Evolutionary conservation across 306 rosid genomes (phyloP), one percentile per base, ranked within the genome.

Genomic region (Crotalaria pallida): DNA sequence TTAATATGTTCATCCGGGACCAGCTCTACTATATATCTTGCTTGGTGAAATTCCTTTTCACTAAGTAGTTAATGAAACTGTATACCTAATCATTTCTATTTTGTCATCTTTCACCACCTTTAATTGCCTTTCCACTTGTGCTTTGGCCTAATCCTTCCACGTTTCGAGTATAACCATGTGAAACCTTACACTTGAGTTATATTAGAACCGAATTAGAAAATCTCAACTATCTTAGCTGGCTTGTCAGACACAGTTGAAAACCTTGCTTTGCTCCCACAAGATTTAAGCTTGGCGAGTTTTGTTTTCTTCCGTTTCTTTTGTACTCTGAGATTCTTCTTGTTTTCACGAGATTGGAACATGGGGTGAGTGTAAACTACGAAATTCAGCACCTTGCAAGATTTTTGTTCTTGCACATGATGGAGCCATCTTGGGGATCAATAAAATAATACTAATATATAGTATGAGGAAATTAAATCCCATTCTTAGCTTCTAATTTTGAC

Each of bases 221-320:
- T 64, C 63, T 47, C n/a, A 77, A 34, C 29, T 69, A 33, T 38
- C 73, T 59, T 73, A 71, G 82, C 88, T 85, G 88, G 85, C 76
- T 56, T 77, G 84, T 82, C 88, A 82, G 87, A 59, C 11, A 18
- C 64, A 57, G 31, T 34, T 64, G 59, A 57, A 78, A 57, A 65
- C 66, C 48, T 47, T 43, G 67, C n/a, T n/a, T 69, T 62, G 48
- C 51, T 40, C 56, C 72, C 26, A 70, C 19, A 65, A 44, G 67
- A 74, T 82, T 50, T 55, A 74, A 73, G 65, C 50, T 33, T 6
- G 73, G 73, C 62, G 24, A 26, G 60, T 40, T 77, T 81, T 77
- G 81, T 72, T 79, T 79, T 75, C 29, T 64, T 74, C 9, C 15
- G 31, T 34, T 36, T 43, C 33, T 50, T 58, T 24, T 19, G 38